phyloP scores from a whole-genome alignment of 257 asterid species.

The Nicotiana benthamiana region DNA sequence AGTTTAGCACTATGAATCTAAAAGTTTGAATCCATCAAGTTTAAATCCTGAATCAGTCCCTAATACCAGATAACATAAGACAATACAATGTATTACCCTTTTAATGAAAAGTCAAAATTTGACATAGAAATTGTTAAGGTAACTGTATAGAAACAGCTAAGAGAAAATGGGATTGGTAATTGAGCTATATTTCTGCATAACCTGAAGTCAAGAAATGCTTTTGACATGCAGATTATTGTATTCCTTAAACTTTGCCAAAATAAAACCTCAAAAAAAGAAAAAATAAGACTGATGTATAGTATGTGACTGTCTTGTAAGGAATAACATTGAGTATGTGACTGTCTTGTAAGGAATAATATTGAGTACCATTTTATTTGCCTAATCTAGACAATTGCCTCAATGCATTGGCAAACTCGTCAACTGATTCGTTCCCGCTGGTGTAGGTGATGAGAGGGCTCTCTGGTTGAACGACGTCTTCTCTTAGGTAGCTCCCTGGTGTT shows the following conservation, averaged over 20 bases:
- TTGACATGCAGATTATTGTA: background rate
- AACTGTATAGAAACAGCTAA: background rate
- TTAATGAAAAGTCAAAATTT: background rate
- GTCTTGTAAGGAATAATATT: background rate
- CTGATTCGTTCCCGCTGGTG: slow-evolving; percentile 27
- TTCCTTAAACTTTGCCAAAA: background rate
- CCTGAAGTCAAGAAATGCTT: background rate
- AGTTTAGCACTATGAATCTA: background rate
- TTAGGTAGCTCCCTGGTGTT: slow-evolving; percentile 58
- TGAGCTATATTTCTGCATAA: background rate
- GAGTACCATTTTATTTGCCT: slow-evolving; percentile 27
- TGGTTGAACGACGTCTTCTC: slow-evolving; percentile 64
- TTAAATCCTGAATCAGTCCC: background rate
- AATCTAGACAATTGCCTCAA: slow-evolving; percentile 44
- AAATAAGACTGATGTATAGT: background rate
- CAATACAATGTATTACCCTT: background rate
- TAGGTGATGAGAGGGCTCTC: slow-evolving; percentile 51
- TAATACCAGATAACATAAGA: background rate
- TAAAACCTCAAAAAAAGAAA: background rate
- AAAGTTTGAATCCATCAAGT: background rate
- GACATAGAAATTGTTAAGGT: background rate
- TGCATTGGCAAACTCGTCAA: slow-evolving; percentile 45
- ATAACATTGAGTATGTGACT: background rate
- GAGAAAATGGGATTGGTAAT: background rate
- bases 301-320: background rate